Evolutionary conservation across 129 eudicot species (phyloP), one percentile per base, ranked within the genome.

Genomic region (Cynara cardunculus): DNA sequence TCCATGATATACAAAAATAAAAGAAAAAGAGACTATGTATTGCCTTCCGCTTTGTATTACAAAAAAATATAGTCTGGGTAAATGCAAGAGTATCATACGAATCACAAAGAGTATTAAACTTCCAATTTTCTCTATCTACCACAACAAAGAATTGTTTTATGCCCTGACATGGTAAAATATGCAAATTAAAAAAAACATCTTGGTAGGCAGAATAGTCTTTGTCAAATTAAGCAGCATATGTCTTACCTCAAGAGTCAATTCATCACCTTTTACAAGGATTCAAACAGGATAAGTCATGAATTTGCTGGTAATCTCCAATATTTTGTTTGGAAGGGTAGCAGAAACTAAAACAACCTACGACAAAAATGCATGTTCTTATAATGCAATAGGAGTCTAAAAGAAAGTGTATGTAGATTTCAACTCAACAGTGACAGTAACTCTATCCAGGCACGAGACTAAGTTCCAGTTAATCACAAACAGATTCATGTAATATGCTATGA

Each of bases 271-370:
- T n/a, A n/a, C n/a, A n/a, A n/a, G n/a, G n/a, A n/a, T n/a, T n/a
- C n/a, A n/a, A n/a, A n/a, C n/a, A 80, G 98, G 98, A 85, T 94
- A 97, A 10, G 98, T 94, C 98, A 94, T 94, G 87, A 94, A 94
- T 82, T 94, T 94, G 89, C 93, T 90, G 28, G 98, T 94, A 6
- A 94, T 94, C 87, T 94, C 98, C 88, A 94, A 75, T 77, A 94
- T 94, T 85, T 94, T 97, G 85, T 94, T 94, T 18, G 98, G 98
- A 73, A 94, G 97, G 26, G 98, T 94, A 53, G 98, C 98, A 74
- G 98, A 94, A 27, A 94, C 93, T 81, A 94, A 82, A 73, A 91
- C 94, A 72, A 93, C 98, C 98, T 93, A 83, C 75, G 78, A 68
- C 9, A 68, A 71, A 21, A 25, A n/a, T n/a, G n/a, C n/a, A n/a